These are phyloP conservation scores for Tulasnella sp. DNA, from an alignment of 768 basidiomycete species.

Conservation along the genomic window DNA sequence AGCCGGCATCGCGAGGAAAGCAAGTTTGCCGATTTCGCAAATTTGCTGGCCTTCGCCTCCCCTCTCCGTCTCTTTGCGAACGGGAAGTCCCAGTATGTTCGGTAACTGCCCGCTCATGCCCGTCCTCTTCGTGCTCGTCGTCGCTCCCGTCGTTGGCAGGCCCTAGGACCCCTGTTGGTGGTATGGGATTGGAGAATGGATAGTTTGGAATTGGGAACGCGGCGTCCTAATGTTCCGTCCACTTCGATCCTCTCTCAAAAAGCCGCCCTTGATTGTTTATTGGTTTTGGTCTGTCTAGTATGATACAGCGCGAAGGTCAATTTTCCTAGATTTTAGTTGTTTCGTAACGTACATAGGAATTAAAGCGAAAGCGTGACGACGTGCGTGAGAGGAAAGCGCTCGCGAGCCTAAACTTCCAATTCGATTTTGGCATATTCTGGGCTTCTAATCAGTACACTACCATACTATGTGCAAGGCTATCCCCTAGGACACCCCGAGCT, in stretches of 20 bases:
- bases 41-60: too few relatives aligned
- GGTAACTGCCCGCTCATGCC: background rate
- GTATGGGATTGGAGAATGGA: background rate
- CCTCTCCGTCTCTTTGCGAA: background rate
- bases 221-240: background rate
- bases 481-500: too few relatives aligned
- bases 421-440: too few relatives aligned
- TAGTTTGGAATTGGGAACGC: background rate
- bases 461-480: too few relatives aligned
- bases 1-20: too few relatives aligned
- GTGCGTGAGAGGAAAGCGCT: too few relatives aligned
- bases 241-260: too few relatives aligned
- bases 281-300: background rate
- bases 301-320: background rate
- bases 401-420: too few relatives aligned
- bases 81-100: background rate
- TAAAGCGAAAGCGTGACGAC: background rate
- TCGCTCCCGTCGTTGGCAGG: background rate
- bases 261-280: background rate
- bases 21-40: too few relatives aligned
- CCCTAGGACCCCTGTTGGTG: background rate
- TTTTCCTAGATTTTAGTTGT: too few relatives aligned
- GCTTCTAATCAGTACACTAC: too few relatives aligned
- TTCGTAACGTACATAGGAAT: background rate
- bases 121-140: background rate